Percentiles rank a stretch among this genome's conserved stretches.
phyloP scores from a whole-genome alignment of 2,329 filamentous ascomycete species.

The Chaetomium sp. region DNA sequence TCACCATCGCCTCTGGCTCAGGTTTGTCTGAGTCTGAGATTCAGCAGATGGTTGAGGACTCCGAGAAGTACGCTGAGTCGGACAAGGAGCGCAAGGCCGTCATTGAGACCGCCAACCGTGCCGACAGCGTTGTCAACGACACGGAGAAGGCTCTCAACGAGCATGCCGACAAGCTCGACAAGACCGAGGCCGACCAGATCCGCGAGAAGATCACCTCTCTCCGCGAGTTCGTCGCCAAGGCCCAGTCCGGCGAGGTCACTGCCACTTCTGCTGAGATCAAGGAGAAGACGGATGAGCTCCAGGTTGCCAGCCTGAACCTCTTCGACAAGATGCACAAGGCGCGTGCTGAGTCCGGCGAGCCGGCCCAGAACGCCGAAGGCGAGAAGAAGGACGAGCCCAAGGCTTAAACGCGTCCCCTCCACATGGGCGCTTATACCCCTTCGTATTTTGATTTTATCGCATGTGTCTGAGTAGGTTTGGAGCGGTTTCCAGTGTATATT shows the following conservation, averaged over 20 bases:
- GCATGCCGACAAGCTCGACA: conserved; percentile 93
- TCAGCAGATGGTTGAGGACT: conserved; percentile 95
- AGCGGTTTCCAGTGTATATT: conserved; percentile 51
- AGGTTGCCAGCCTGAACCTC: conserved; percentile 90
- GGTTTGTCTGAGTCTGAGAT: conserved; percentile 95
- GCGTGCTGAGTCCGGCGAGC: conserved; percentile 65
- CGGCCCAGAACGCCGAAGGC: conserved; percentile 39
- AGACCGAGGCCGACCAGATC: conserved; percentile 90
- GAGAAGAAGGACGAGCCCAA: conserved; percentile 33
- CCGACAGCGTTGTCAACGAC: conserved; percentile 94
- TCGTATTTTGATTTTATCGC: conserved; percentile 33
- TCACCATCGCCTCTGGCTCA: conserved; percentile 96
- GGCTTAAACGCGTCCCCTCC: conserved; percentile 48
- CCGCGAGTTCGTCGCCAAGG: conserved; percentile 90
- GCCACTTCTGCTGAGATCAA: conserved; percentile 92
- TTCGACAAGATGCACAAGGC: conserved; percentile 99
- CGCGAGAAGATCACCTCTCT: conserved; percentile 87
- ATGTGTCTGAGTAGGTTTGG: conserved; percentile 39
- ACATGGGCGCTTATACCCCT: conserved; percentile 35
- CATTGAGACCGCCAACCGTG: conserved; percentile 96
- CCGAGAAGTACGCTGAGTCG: conserved; percentile 90
- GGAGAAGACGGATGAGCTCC: conserved; percentile 97
- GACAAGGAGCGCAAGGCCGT: conserved; percentile 96
- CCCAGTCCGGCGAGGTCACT: conserved; percentile 85
- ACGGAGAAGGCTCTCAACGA: conserved; percentile 98